phyloP scores from a whole-genome alignment of 192 early-diverging fungal genomes.

The Podila horticola region DNA sequence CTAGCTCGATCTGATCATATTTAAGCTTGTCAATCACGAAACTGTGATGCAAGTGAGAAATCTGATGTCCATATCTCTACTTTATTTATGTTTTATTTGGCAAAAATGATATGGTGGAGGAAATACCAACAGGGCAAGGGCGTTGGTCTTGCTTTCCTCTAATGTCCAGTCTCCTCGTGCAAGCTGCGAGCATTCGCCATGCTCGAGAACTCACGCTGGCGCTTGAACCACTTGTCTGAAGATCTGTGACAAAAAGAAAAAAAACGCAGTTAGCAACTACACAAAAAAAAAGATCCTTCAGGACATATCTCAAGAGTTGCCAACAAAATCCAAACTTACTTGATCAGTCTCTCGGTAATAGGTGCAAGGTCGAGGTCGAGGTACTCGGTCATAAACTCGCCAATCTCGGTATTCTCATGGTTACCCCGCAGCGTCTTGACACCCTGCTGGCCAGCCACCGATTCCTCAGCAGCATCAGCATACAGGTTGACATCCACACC shows the following conservation, averaged over 20 bases:
- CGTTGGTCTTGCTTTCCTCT: neutral
- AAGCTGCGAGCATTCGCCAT: neutral
- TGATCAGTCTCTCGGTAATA: slow-evolving; percentile 56
- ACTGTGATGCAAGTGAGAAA: too few species aligned
- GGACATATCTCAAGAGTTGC: neutral
- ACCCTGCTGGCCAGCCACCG: slow-evolving; percentile 16
- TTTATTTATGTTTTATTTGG: too few species aligned
- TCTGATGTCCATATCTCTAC: too few species aligned
- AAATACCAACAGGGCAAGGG: too few species aligned
- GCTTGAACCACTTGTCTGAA: slow-evolving; percentile 29
- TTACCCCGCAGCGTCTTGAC: slow-evolving; percentile 55
- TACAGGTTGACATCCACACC: slow-evolving; percentile 93
- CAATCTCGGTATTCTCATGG: slow-evolving; percentile 78
- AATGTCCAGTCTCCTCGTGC: slow-evolving; percentile 31
- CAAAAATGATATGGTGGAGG: too few species aligned
- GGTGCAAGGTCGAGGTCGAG: slow-evolving; percentile 60
- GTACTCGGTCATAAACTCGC: slow-evolving; percentile 61
- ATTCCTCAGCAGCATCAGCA: slow-evolving; percentile 57
- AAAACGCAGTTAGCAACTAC: neutral
- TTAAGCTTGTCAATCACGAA: too few species aligned
- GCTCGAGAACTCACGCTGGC: slow-evolving; percentile 3
- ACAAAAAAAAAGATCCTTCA: neutral
- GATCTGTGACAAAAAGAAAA: neutral
- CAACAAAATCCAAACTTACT: slow-evolving; percentile 28
- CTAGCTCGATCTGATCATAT: too few species aligned